Percentiles rank a stretch among this genome's conserved stretches.
These are phyloP conservation scores for Tetrahymena borealis DNA, from an alignment of 73 alveolate species.

Conservation along the genomic window DNA sequence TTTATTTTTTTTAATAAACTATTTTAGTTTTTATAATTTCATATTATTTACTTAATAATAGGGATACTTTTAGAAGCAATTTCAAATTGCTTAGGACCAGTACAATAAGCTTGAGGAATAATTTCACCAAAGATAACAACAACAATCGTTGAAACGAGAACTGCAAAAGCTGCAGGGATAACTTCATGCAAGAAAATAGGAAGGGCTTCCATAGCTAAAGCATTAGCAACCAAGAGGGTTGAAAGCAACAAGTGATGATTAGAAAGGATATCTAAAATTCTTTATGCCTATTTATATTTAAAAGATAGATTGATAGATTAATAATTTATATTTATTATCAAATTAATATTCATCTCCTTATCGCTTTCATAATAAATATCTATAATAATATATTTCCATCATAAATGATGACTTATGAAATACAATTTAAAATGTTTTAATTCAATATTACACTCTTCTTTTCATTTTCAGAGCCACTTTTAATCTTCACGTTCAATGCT, in stretches of 20 bases:
- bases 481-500: constrained; percentile 17
- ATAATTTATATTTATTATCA: constrained; percentile 33
- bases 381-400: constrained; percentile 49
- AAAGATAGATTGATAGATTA: background rate
- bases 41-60: constrained; percentile 41
- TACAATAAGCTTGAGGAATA: constrained; percentile 93
- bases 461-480: constrained; percentile 37
- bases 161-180: constrained; percentile 82
- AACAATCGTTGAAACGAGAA: constrained; percentile 77
- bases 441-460: constrained; percentile 17
- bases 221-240: constrained; percentile 89
- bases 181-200: constrained; percentile 86
- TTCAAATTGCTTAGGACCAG: constrained; percentile 91
- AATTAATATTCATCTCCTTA: too few relatives aligned
- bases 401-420: too few relatives aligned
- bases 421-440: too few relatives aligned
- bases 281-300: constrained; percentile 48
- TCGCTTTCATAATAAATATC: constrained; percentile 46
- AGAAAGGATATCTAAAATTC: constrained; percentile 71
- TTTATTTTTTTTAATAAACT: too few relatives aligned
- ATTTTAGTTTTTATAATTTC: too few relatives aligned
- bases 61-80: constrained; percentile 91
- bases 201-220: constrained; percentile 93
- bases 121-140: constrained; percentile 91
- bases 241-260: constrained; percentile 91